A percentile compares a stretch with the other conserved stretches of the same genome.
Evolutionary conservation across 2,329 filamentous ascomycete genomes (phyloP).

Genomic region (Pseudogymnoascus sp.): DNA sequence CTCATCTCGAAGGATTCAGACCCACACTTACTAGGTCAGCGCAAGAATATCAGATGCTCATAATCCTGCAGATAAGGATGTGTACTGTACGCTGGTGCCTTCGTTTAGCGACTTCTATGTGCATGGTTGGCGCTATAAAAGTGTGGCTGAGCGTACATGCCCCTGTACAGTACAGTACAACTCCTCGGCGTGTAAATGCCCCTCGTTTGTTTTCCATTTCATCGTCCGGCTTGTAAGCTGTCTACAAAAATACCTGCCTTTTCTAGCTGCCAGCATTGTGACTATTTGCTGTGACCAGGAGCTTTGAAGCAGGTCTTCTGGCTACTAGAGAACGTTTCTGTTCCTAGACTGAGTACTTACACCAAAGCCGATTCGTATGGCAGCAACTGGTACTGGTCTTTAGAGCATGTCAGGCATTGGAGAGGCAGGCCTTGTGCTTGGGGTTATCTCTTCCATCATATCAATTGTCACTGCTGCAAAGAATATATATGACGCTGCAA

Average conservation of each 20-base stretch:
- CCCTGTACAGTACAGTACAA: neutral
- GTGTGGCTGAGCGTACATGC: neutral
- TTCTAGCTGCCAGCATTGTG: neutral
- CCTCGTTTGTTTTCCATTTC: neutral
- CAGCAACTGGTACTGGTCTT: neutral
- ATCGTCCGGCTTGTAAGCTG: neutral
- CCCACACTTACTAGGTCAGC: no score
- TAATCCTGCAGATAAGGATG: no score
- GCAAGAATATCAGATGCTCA: no score
- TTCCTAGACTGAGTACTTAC: neutral
- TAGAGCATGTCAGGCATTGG: slow-evolving; percentile 14
- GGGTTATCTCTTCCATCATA: slow-evolving; percentile 17
- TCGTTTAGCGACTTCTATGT: neutral
- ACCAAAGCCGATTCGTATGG: neutral
- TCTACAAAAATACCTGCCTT: neutral
- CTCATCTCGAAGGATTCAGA: neutral
- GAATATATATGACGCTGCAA: slow-evolving; percentile 13
- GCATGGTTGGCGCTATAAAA: neutral
- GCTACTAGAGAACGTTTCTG: neutral
- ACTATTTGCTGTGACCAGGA: neutral
- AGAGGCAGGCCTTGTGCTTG: slow-evolving; percentile 17
- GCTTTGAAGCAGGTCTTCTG: neutral
- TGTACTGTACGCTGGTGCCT: neutral
- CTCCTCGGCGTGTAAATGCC: neutral
- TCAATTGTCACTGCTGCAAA: slow-evolving; percentile 14